Conservation (phyloP, 371 early-diverging fungal species). For the Rhizoclosmatium hyalinum region DNA sequence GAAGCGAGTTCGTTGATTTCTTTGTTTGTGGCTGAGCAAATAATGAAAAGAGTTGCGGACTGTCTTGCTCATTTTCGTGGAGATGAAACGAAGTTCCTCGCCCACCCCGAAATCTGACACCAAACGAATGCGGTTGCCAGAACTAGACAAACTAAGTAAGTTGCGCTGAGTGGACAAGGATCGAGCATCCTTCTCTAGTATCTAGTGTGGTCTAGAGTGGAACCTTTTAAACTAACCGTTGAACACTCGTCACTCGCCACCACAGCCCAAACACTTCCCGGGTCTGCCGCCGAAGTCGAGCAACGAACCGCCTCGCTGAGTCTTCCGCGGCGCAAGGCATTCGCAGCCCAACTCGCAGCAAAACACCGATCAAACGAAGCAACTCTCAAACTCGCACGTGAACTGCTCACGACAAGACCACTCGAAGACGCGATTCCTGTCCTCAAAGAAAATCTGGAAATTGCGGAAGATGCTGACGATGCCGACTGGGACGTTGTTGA, state of each 20-base stretch:
- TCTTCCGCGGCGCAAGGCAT: background rate
- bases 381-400: background rate
- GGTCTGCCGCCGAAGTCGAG: background rate
- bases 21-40: too few relatives aligned
- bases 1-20: slow-evolving; percentile 16
- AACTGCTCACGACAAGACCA: background rate
- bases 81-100: too few relatives aligned
- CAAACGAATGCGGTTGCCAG: too few relatives aligned
- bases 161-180: too few relatives aligned
- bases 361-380: background rate
- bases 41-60: too few relatives aligned
- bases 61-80: too few relatives aligned
- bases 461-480: background rate
- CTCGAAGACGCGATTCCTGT: background rate
- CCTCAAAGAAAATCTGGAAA: background rate
- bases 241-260: too few relatives aligned
- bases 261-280: background rate
- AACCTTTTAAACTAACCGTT: too few relatives aligned
- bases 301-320: background rate
- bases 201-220: too few relatives aligned
- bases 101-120: too few relatives aligned
- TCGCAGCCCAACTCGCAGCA: background rate
- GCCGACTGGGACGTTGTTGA: slow-evolving; percentile 9
- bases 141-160: too few relatives aligned
- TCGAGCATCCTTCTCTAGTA: too few relatives aligned